A percentile compares a stretch with the other conserved stretches of the same genome.
These are phyloP conservation scores for Xylaria grammica DNA, from an alignment of 495 filamentous ascomycete genomes.

Conservation along the genomic window DNA sequence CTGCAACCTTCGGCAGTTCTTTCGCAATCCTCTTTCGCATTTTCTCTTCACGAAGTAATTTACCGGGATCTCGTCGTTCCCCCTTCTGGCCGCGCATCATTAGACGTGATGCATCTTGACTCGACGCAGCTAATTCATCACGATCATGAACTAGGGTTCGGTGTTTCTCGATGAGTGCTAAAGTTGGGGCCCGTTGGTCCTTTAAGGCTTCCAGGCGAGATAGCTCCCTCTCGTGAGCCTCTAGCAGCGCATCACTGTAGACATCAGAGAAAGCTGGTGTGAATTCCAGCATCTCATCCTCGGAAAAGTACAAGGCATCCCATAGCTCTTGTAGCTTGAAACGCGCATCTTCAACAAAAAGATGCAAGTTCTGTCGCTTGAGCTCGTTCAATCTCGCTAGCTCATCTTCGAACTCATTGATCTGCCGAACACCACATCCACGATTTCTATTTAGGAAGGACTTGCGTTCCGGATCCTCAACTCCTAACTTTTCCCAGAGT, in stretches of 20 bases:
- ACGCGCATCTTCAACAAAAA: conserved; percentile 94
- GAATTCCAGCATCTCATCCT: conserved; percentile 98
- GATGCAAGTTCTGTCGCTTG: conserved; percentile 90
- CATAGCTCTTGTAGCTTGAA: conserved; percentile 90
- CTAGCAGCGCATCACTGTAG: conserved; percentile 87
- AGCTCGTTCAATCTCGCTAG: conserved; percentile 83
- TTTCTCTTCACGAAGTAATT: conserved; percentile 95
- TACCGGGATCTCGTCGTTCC: conserved; percentile 89
- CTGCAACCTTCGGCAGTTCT: conserved; percentile 89
- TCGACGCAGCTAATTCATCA: conserved; percentile 83
- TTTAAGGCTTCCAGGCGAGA: conserved; percentile 77
- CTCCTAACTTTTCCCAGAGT: conserved; percentile 86
- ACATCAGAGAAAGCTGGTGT: conserved; percentile 90
- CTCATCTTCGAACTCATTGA: conserved; percentile 95
- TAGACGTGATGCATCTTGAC: conserved; percentile 91
- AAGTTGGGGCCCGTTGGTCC: conserved; percentile 83
- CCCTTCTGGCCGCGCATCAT: conserved; percentile 88
- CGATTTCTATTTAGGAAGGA: conserved; percentile 71
- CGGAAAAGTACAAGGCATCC: conserved; percentile 91
- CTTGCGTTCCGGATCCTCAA: conserved; percentile 82
- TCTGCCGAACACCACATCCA: conserved; percentile 82
- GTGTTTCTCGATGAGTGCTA: conserved; percentile 84
- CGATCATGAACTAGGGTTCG: conserved; percentile 83
- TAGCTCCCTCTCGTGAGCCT: conserved; percentile 89
- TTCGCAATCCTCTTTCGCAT: conserved; percentile 96